A percentile compares a stretch with the other conserved stretches of the same genome.
These are phyloP conservation scores for Fusarium lyarnte DNA, from an alignment of 2,329 filamentous ascomycete species.

Conservation along the genomic window DNA sequence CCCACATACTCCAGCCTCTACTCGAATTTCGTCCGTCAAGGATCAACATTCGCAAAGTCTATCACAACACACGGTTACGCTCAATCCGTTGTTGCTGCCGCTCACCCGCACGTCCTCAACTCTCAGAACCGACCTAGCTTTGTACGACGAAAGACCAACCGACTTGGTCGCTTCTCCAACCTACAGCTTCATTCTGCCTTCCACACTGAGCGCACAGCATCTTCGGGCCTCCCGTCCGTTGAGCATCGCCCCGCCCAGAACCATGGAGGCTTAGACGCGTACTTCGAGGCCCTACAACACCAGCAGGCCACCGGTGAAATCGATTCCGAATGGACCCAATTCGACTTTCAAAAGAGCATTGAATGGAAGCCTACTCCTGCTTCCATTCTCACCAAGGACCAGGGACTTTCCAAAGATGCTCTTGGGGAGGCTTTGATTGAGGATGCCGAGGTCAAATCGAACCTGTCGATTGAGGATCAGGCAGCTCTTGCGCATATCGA, in stretches of 20 bases:
- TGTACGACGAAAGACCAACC: conserved; percentile 65
- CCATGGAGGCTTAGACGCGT: conserved; percentile 82
- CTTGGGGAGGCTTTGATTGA: conserved; percentile 48
- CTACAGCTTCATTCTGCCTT: conserved; percentile 81
- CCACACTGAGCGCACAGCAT: conserved; percentile 65
- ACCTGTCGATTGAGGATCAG: conserved; percentile 58
- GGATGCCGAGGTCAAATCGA: conserved; percentile 50
- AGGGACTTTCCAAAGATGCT: conserved; percentile 51
- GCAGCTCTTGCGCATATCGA: conserved; percentile 82
- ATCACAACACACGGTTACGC: conserved; percentile 98
- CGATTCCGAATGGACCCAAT: conserved; percentile 89
- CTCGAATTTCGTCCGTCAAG: conserved; percentile 92
- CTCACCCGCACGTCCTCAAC: conserved; percentile 81
- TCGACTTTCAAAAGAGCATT: conserved; percentile 86
- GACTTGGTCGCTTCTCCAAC: conserved; percentile 63
- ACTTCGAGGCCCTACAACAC: conserved; percentile 90
- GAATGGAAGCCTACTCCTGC: conserved; percentile 80
- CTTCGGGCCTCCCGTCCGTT: conserved; percentile 52
- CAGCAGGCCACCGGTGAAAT: conserved; percentile 70
- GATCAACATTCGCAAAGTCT: conserved; percentile 85
- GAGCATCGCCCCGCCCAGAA: conserved; percentile 65
- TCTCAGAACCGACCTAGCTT: conserved; percentile 74
- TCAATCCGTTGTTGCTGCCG: conserved; percentile 95
- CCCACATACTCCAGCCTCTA: conserved; percentile 74
- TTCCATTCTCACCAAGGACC: conserved; percentile 68